Percentiles rank a stretch among this genome's conserved stretches.
Conservation (phyloP, 2,329 filamentous ascomycete genomes). For the Epichloe typhina region DNA sequence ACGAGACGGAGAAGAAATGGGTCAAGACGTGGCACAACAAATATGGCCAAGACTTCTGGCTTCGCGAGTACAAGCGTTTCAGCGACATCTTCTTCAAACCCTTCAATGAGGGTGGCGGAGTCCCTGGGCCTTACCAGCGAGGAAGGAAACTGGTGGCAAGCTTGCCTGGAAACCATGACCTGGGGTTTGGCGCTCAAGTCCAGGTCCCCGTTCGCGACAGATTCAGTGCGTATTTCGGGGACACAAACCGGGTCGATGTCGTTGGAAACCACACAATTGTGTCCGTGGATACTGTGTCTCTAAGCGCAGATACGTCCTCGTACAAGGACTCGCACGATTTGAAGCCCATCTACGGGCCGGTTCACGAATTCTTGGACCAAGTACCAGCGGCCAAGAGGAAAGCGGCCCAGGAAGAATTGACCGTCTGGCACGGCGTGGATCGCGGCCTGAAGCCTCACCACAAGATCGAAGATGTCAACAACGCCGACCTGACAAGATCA, state of each 20-base stretch:
- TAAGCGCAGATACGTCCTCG: conserved; percentile 56
- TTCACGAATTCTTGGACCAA: conserved; percentile 59
- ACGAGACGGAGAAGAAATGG: conserved; percentile 36
- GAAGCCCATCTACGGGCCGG: conserved; percentile 58
- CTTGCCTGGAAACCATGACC: conserved; percentile 86
- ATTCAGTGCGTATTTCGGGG: conserved; percentile 81
- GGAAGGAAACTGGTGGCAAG: conserved; percentile 71
- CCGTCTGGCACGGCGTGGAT: conserved; percentile 46
- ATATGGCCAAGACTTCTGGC: conserved; percentile 76
- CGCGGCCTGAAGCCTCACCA: conserved; percentile 45
- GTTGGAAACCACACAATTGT: conserved; percentile 94
- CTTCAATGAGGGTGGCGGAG: conserved; percentile 45
- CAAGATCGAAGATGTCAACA: conserved; percentile 42
- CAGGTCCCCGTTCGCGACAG: conserved; percentile 68
- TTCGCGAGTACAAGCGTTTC: conserved; percentile 76
- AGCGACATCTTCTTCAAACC: conserved; percentile 68
- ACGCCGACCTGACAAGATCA: conserved; percentile 22
- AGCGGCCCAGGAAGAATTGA: conserved; percentile 56
- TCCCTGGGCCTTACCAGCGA: conserved; percentile 43
- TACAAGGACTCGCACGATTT: conserved; percentile 39
- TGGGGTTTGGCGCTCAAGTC: conserved; percentile 80
- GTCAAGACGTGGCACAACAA: conserved; percentile 56
- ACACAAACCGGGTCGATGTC: conserved; percentile 80
- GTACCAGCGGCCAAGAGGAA: conserved; percentile 53
- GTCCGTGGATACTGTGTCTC: conserved; percentile 74